phyloP scores from a whole-genome alignment of 345 rosid genomes.

The Citrus hindsii region DNA sequence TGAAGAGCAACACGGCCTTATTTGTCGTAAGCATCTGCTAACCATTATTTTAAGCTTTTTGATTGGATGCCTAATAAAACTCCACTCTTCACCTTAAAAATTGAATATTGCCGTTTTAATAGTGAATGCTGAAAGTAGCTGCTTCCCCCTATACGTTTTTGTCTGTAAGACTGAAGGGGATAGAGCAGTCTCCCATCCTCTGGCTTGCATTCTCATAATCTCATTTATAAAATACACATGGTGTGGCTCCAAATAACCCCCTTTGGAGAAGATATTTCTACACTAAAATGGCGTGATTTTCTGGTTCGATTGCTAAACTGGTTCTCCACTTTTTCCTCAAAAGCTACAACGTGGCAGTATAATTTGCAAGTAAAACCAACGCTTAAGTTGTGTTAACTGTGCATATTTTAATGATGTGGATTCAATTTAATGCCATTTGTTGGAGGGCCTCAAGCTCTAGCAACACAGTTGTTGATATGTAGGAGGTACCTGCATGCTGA shows the following conservation, averaged over 20 bases:
- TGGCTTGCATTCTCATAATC: not conserved
- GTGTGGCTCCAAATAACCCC: not conserved
- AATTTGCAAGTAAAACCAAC: not conserved
- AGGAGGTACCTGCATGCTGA: not conserved
- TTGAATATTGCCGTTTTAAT: not conserved
- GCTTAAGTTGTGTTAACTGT: not conserved
- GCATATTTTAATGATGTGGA: not conserved
- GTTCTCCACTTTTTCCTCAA: not conserved
- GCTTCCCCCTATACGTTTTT: not conserved
- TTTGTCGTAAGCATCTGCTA: conserved; percentile 61
- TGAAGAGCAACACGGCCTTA: conserved; percentile 80
- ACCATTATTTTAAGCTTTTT: not conserved
- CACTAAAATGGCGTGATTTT: not conserved
- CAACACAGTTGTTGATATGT: not conserved
- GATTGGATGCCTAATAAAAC: not conserved
- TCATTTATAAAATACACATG: not conserved
- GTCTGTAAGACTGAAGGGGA: not conserved
- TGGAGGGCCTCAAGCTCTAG: not conserved
- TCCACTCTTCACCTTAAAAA: not conserved
- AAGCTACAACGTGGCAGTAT: not conserved
- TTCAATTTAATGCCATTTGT: not conserved
- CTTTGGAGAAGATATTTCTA: not conserved
- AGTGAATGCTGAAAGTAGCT: not conserved
- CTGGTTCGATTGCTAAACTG: not conserved
- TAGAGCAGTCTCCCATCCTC: not conserved